These are phyloP conservation scores for Chlorella sp. DNA, from an alignment of 139 green algal genomes.

Conservation along the genomic window DNA sequence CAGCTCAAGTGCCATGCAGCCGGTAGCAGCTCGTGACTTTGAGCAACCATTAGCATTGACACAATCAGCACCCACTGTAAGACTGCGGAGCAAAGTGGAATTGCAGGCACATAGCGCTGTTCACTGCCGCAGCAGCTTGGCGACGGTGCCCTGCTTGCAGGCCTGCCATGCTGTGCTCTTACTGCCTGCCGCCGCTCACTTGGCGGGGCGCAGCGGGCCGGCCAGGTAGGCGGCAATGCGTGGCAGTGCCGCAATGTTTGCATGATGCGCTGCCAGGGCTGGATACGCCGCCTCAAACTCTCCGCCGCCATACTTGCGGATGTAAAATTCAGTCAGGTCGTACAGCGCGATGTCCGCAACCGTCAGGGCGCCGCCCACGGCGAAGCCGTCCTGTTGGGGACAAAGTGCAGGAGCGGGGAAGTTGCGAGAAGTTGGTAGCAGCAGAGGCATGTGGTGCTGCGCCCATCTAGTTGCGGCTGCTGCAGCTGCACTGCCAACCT, in stretches of 20 bases:
- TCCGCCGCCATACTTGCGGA: not conserved
- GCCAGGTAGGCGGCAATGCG: slow-evolving; percentile 2
- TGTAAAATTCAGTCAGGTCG: not conserved
- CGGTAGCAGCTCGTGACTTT: too few relatives aligned
- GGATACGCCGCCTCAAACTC: not conserved
- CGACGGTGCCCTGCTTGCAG: too few relatives aligned
- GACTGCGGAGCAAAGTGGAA: too few relatives aligned
- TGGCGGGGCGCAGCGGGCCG: not conserved
- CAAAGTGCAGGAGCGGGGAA: not conserved
- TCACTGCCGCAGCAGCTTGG: too few relatives aligned
- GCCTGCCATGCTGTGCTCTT: not conserved
- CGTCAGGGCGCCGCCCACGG: not conserved
- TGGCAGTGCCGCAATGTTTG: not conserved
- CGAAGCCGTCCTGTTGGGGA: not conserved
- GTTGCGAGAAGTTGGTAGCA: not conserved
- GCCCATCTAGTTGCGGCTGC: too few relatives aligned
- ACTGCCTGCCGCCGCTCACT: not conserved
- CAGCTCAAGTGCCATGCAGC: too few relatives aligned
- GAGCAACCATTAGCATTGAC: too few relatives aligned
- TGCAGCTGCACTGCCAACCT: too few relatives aligned
- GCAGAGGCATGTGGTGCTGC: not conserved
- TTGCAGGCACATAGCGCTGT: too few relatives aligned
- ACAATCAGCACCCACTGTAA: too few relatives aligned
- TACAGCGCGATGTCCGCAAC: not conserved
- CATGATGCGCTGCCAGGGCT: not conserved